Percentiles rank a stretch among this genome's conserved stretches.
These are phyloP conservation scores for Suhomyces tanzawaensis DNA, from an alignment of 805 yeast genomes.

Conservation along the genomic window DNA sequence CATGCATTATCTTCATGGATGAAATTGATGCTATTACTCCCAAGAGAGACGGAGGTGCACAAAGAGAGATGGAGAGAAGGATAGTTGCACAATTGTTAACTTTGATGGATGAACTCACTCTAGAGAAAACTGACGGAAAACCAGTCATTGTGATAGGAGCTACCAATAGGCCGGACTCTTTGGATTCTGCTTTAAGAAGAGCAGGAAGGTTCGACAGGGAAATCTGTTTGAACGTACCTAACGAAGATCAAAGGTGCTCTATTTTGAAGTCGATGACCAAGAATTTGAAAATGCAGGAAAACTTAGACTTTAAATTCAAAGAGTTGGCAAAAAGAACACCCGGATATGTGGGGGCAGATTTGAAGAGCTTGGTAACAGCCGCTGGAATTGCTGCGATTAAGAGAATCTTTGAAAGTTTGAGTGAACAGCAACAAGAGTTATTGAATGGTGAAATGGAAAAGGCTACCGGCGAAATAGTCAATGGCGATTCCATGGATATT, in stretches of 20 bases:
- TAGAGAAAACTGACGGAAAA: slow-evolving; percentile 86
- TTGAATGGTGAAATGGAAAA: slow-evolving; percentile 5
- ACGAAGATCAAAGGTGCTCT: slow-evolving; percentile 73
- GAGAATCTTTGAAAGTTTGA: slow-evolving; percentile 70
- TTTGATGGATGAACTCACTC: slow-evolving; percentile 86
- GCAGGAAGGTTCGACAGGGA: slow-evolving; percentile 97
- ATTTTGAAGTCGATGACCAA: slow-evolving; percentile 75
- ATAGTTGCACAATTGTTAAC: slow-evolving; percentile 95
- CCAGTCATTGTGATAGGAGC: slow-evolving; percentile 96
- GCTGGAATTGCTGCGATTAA: slow-evolving; percentile 95
- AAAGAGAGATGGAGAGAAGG: slow-evolving; percentile 95
- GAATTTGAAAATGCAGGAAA: slow-evolving; percentile 58
- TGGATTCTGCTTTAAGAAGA: slow-evolving; percentile 91
- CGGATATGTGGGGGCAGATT: slow-evolving; percentile 97
- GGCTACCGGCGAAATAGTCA: too few relatives aligned
- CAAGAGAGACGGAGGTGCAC: slow-evolving; percentile 92
- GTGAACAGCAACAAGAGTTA: slow-evolving; percentile 38
- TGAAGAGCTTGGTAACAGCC: slow-evolving; percentile 89
- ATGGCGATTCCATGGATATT: slow-evolving; percentile 32
- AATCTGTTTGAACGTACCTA: slow-evolving; percentile 92
- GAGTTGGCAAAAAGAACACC: slow-evolving; percentile 90
- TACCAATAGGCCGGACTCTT: slow-evolving; percentile 92
- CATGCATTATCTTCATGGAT: slow-evolving; percentile 89
- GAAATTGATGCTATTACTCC: slow-evolving; percentile 99
- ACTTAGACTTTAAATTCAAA: slow-evolving; percentile 56